phyloP scores from a whole-genome alignment of 2,329 filamentous ascomycete species.

The Pyricularia sp. region DNA sequence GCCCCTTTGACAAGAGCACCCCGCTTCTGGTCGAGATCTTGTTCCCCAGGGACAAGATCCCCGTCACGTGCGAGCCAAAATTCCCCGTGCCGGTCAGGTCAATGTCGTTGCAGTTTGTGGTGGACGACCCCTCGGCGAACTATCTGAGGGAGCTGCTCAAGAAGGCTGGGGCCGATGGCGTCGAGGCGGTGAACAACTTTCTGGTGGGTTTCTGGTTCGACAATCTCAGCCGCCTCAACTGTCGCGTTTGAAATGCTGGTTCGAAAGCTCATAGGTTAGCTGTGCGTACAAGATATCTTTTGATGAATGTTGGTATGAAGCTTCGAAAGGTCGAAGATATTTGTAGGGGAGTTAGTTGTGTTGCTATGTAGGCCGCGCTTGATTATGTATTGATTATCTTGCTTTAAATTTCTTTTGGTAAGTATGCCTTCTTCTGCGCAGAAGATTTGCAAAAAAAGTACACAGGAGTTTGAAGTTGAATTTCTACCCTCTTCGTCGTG shows the following conservation, averaged over 20 bases:
- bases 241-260: neutral
- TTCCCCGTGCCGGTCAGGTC: neutral
- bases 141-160: neutral
- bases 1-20: neutral
- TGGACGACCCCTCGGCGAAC: neutral
- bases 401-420: no score
- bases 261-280: no score
- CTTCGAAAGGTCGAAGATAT: no score
- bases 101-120: neutral
- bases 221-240: neutral
- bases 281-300: no score
- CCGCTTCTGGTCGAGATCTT: neutral
- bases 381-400: no score
- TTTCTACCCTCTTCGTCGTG: no score
- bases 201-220: neutral
- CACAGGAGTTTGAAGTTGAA: no score
- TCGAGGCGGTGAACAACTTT: neutral
- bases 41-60: neutral
- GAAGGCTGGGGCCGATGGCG: neutral
- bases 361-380: no score
- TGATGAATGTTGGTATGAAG: no score
- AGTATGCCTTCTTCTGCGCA: no score
- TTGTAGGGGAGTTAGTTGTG: no score
- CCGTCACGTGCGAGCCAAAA: neutral
- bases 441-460: no score